These are phyloP conservation scores for Marasmius oreades DNA, from an alignment of 1,284 basidiomycete species.

Conservation along the genomic window DNA sequence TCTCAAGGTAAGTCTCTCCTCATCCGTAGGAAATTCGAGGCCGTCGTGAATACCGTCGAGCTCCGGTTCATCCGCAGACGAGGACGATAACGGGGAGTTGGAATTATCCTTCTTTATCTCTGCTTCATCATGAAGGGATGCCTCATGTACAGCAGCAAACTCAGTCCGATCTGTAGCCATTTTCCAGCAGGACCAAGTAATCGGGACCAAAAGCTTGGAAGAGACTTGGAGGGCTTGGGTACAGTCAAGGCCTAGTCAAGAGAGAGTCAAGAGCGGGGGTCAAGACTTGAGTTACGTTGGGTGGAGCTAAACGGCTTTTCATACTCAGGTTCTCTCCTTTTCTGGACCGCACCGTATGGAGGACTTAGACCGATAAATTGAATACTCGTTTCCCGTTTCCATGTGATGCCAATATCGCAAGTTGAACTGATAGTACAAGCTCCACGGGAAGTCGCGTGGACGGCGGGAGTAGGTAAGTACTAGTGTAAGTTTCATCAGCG, in stretches of 20 bases:
- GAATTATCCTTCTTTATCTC: slow-evolving; percentile 3
- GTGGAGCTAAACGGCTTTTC: too few relatives aligned
- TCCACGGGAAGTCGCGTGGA: too few relatives aligned
- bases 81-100: not conserved
- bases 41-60: slow-evolving; percentile 49
- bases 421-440: too few relatives aligned
- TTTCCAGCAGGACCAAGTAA: not conserved
- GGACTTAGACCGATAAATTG: too few relatives aligned
- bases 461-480: too few relatives aligned
- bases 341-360: too few relatives aligned
- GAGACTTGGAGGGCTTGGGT: not conserved
- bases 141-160: slow-evolving; percentile 1
- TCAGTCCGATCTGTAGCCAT: slow-evolving; percentile 5
- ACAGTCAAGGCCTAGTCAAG: not conserved
- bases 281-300: not conserved
- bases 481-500: too few relatives aligned
- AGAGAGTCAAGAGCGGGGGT: not conserved
- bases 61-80: not conserved
- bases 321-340: not conserved
- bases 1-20: slow-evolving; percentile 59
- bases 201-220: not conserved
- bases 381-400: too few relatives aligned
- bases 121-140: not conserved
- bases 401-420: too few relatives aligned
- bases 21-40: slow-evolving; percentile 65